Percentiles rank a stretch among this genome's conserved stretches.
These are phyloP conservation scores for Globisporangium megalacanthum DNA, from an alignment of 352 stramenopile species.

Conservation along the genomic window DNA sequence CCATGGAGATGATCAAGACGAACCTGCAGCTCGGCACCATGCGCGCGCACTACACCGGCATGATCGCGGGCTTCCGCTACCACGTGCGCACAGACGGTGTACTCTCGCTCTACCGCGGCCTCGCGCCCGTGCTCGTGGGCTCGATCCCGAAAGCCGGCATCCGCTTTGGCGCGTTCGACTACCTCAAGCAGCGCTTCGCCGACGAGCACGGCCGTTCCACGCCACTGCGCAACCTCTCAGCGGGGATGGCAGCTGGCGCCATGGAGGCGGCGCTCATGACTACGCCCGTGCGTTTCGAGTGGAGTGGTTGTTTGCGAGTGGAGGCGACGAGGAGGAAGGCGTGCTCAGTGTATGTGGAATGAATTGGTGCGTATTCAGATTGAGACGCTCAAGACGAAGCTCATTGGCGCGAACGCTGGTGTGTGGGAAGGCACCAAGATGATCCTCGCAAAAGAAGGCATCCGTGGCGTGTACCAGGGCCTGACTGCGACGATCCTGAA, in stretches of 20 bases:
- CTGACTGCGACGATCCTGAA: conserved; percentile 94
- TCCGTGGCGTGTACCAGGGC: conserved; percentile 91
- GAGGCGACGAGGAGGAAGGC: too few relatives aligned
- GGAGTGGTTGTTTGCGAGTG: neutral
- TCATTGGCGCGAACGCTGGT: conserved; percentile 94
- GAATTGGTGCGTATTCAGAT: conserved; percentile 33
- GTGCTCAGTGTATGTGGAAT: too few relatives aligned
- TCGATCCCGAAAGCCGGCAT: conserved; percentile 96
- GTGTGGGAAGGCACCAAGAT: conserved; percentile 89
- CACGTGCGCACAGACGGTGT: conserved; percentile 61
- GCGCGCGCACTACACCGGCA: conserved; percentile 65
- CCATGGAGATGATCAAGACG: conserved; percentile 95
- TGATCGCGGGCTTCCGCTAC: conserved; percentile 69
- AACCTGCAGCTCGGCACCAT: conserved; percentile 88
- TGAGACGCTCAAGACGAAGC: conserved; percentile 97
- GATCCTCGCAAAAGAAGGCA: conserved; percentile 90
- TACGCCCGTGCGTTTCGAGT: conserved; percentile 62
- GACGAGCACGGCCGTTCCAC: conserved; percentile 90
- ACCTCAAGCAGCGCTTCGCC: conserved; percentile 77
- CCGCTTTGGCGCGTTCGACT: conserved; percentile 94
- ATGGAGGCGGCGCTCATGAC: conserved; percentile 91
- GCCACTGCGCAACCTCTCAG: conserved; percentile 87
- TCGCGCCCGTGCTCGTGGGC: conserved; percentile 92
- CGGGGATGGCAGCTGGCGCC: conserved; percentile 91
- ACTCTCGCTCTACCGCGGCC: conserved; percentile 89